Evolutionary conservation across 2,329 filamentous ascomycete genomes (phyloP).

Genomic region (Sarocladium brachiariae): DNA sequence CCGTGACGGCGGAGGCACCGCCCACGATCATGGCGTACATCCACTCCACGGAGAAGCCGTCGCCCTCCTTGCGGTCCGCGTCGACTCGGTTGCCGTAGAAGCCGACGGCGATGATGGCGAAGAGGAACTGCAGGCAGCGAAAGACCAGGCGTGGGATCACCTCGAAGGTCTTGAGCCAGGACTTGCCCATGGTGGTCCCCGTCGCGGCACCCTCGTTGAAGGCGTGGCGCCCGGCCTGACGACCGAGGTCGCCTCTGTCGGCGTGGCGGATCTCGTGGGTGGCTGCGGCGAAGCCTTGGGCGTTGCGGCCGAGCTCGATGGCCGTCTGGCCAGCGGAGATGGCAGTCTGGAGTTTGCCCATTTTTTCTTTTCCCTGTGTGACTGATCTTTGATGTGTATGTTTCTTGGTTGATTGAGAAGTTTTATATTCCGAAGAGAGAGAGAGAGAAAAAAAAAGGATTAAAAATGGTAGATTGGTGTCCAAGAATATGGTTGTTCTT

Average conservation of each 20-base stretch:
- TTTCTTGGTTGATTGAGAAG: background rate
- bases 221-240: slow-evolving; percentile 24
- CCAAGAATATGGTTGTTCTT: background rate
- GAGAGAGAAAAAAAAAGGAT: too few relatives aligned
- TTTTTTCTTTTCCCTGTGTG: slow-evolving; percentile 13
- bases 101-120: slow-evolving; percentile 61
- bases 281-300: slow-evolving; percentile 19
- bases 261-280: slow-evolving; percentile 24
- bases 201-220: slow-evolving; percentile 27
- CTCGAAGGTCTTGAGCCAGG: slow-evolving; percentile 39
- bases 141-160: slow-evolving; percentile 43
- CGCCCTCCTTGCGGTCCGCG: slow-evolving; percentile 28
- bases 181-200: slow-evolving; percentile 36
- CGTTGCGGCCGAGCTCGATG: slow-evolving; percentile 25
- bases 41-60: slow-evolving; percentile 50
- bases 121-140: slow-evolving; percentile 62
- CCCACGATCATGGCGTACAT: slow-evolving; percentile 56
- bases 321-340: slow-evolving; percentile 27
- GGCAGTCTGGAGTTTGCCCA: slow-evolving; percentile 23
- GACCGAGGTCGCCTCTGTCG: slow-evolving; percentile 27
- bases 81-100: slow-evolving; percentile 61
- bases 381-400: background rate
- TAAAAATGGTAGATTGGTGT: background rate
- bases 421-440: too few relatives aligned
- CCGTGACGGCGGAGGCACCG: slow-evolving; percentile 45